Evolutionary conservation across 2,329 filamentous ascomycete species (phyloP), one percentile per base, ranked within the genome.

Genomic region (Leptographium lundbergii): DNA sequence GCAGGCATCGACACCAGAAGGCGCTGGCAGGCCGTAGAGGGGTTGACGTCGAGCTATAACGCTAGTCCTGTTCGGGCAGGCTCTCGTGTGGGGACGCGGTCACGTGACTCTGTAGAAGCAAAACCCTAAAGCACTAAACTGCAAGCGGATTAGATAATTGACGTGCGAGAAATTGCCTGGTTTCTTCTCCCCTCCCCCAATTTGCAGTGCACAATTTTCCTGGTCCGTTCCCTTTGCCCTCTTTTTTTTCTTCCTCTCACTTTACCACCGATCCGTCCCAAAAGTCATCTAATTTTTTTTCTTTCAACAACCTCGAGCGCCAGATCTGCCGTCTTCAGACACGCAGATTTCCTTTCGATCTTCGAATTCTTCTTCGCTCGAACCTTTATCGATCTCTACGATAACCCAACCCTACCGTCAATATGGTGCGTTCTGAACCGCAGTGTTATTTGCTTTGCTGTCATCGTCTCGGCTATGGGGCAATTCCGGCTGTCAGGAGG

Each of bases 381-480:
- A 76, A 67, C 36, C n/a, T n/a, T 73, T 70, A 62, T 60, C 59
- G 68, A 69, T 69, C 71, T 68, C 65, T 66, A 68, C 65, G 71
- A 69, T 73, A 62, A 64, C 57, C 66, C 65, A 62, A 65, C 70
- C 71, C 77, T 78, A 79, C 74, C 80, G 77, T 78, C 82, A 86
- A 85, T 74, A 87, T 87, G 84, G 84, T 87, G 81, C 63, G 63
- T 59, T 57, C 11, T 13, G 45, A 51, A 36, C 25, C 29, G n/a
- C 51, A 36, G 10, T 47, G 52, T 32, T 36, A 17, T 24, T 27
- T 54, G 53, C 24, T 32, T 51, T 53, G 51, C 17, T 27, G 29
- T 54, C 53, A 22, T 39, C 36, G 36, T 39, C 36, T 39, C 36
- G 36, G 36, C 36, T 17, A 39, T 6, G 36, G 36, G 36, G 36